Evolutionary conservation across 2,329 filamentous ascomycete genomes (phyloP).

Genomic region (Alternaria novae-zelandiae): DNA sequence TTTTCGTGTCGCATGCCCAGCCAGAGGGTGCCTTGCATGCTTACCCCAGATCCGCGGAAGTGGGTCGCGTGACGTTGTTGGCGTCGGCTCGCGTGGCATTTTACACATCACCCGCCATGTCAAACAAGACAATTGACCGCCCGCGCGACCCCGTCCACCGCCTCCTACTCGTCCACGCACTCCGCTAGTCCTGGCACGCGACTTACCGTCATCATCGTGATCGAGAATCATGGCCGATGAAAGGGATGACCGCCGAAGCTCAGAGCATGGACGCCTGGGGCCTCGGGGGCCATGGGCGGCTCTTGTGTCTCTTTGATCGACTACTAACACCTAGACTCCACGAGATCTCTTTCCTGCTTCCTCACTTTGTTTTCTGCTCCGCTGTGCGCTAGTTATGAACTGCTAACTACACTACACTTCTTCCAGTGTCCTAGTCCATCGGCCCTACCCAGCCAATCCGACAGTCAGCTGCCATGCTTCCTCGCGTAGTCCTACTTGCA

Average conservation of each 20-base stretch:
- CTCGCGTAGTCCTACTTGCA: constrained; percentile 8
- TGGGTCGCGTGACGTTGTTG: constrained; percentile 17
- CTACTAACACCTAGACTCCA: not conserved
- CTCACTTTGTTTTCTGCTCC: not conserved
- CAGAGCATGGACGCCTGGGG: not conserved
- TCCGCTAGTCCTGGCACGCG: constrained; percentile 13
- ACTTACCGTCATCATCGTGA: constrained; percentile 9
- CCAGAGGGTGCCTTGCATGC: constrained; percentile 13
- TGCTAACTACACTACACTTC: not conserved
- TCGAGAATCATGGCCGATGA: not conserved
- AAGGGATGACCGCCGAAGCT: constrained; percentile 2
- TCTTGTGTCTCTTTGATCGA: constrained; percentile 6
- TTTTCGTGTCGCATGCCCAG: constrained; percentile 1
- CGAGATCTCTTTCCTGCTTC: not conserved
- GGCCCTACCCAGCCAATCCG: not conserved
- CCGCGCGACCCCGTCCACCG: constrained; percentile 7
- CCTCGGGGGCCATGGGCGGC: not conserved
- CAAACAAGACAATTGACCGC: constrained; percentile 7
- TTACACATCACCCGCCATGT: constrained; percentile 17
- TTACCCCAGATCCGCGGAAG: constrained; percentile 9
- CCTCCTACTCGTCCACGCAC: constrained; percentile 12
- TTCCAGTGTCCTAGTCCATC: not conserved
- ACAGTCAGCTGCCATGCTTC: constrained; percentile 10
- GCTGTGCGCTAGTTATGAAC: not conserved
- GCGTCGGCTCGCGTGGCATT: constrained; percentile 11